Percentiles rank a stretch among this genome's conserved stretches.
These are phyloP conservation scores for Pseudogymnoascus pannorum DNA, from an alignment of 2,329 filamentous ascomycete species.

Conservation along the genomic window DNA sequence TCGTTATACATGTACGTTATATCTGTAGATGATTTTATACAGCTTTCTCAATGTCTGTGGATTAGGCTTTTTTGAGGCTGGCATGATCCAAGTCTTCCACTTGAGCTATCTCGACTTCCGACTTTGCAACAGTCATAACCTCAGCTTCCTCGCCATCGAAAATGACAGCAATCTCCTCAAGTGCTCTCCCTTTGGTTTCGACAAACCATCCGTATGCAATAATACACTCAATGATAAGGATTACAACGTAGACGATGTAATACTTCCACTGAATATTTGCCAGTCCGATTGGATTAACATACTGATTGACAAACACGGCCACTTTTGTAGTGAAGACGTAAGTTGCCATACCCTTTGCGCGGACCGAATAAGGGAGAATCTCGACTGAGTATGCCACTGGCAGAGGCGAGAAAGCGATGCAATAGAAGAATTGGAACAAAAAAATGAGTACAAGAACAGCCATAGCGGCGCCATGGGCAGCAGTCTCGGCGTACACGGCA, in stretches of 20 bases:
- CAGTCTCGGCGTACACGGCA: conserved; percentile 27
- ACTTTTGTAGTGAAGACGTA: conserved; percentile 14
- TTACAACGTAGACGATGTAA: conserved; percentile 27
- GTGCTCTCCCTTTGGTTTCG: conserved; percentile 9
- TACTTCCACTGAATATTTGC: conserved; percentile 31
- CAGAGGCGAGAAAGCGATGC: conserved; percentile 47
- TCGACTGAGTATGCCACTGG: conserved; percentile 36
- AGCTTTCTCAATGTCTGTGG: neutral
- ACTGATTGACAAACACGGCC: conserved; percentile 25
- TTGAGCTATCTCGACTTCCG: neutral
- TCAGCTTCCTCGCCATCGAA: conserved; percentile 12
- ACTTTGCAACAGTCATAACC: neutral
- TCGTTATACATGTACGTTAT: too few relatives aligned
- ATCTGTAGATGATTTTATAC: neutral
- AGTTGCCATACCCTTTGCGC: neutral
- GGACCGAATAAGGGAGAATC: conserved; percentile 12
- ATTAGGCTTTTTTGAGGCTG: neutral
- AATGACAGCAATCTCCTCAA: conserved; percentile 11
- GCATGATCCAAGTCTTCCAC: neutral
- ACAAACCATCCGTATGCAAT: conserved; percentile 13
- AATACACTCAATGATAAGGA: conserved; percentile 21
- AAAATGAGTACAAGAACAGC: conserved; percentile 38
- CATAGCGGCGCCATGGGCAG: conserved; percentile 20
- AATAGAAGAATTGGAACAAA: conserved; percentile 37
- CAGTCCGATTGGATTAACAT: conserved; percentile 31